Evolutionary conservation across 345 rosid species (phyloP).

Genomic region (Melaleuca alternifolia): DNA sequence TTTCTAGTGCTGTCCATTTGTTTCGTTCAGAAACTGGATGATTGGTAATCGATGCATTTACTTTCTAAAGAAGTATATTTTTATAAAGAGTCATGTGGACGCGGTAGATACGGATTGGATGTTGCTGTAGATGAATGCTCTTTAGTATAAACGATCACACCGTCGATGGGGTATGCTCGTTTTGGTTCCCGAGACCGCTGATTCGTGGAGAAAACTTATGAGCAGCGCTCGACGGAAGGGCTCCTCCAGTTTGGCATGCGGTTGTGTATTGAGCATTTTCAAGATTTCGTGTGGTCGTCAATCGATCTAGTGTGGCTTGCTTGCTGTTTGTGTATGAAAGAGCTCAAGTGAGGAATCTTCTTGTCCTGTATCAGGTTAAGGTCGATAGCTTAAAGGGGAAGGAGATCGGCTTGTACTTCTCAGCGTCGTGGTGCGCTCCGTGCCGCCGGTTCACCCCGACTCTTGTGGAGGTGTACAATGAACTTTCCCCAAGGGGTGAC

Average conservation of each 20-base stretch:
- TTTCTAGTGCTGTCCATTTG: neutral
- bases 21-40: neutral
- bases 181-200: neutral
- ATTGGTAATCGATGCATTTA: neutral
- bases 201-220: neutral
- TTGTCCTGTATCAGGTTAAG: slow-evolving; percentile 29
- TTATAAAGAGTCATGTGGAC: neutral
- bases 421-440: slow-evolving; percentile 82
- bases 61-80: neutral
- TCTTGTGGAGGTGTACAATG: slow-evolving; percentile 41
- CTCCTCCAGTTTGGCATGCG: neutral
- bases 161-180: neutral
- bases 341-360: neutral
- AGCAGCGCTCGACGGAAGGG: neutral
- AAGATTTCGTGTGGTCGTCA: neutral
- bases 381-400: slow-evolving; percentile 62
- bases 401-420: slow-evolving; percentile 62
- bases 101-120: neutral
- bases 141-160: neutral
- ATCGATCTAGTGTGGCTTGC: neutral
- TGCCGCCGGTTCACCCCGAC: slow-evolving; percentile 56
- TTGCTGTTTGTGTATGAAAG: neutral
- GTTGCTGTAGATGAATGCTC: neutral
- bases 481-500: slow-evolving; percentile 22
- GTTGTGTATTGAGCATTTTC: neutral